Base-by-base conservation (phyloP, 2,329 filamentous ascomycete species). In the Coniochaeta pulveracea region DNA sequence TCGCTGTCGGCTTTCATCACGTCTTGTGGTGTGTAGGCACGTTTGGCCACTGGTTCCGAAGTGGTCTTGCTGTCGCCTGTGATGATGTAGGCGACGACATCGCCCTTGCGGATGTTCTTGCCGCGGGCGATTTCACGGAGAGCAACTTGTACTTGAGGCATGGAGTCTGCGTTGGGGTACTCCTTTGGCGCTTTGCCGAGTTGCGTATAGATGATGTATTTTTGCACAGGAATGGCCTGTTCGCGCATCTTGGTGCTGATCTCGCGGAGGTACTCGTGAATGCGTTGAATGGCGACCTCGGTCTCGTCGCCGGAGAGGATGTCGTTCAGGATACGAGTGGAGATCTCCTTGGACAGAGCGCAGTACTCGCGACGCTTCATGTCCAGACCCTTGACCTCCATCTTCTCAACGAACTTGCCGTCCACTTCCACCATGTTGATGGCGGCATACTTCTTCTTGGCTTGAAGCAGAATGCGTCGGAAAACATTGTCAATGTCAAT, bases 401-500 rank as follows among this genome's bases (percentile, higher is more conserved):
- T 81, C 61, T 93, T 89, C 54, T 96, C 89, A 27, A 89, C 68
- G 50, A 80, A 93, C 54, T 89, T 93, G 46, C 86, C 88, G 47
- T 93, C 82, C 15, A 83, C 69, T 48, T 95, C 84, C 6, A 91
- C 76, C 54, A 96, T 76, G 54, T 93, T 96, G 57, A 98, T 83
- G 25, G 91, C 91, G 7, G 91, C 91, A 56, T 98, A 98, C 66
- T 98, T 98, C 68, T 98, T 98, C 71, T 98, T 98, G 19, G 91
- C 89, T 51, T 96, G 91, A 10, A 98, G 68, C 24, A 98, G 63
- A 36, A 98, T 82, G 19, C 91, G 80, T 28, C 89, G 76, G 69
- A 98, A 98, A 40, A 96, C 73, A 48, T 96, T 95, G 58, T 98
- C 91, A 44, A 98, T 94, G 50, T 98, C 91, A 43, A 98, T 98